Evolutionary conservation across 169 alveolate genomes (phyloP).

Genomic region (Plasmodium knowlesi): DNA sequence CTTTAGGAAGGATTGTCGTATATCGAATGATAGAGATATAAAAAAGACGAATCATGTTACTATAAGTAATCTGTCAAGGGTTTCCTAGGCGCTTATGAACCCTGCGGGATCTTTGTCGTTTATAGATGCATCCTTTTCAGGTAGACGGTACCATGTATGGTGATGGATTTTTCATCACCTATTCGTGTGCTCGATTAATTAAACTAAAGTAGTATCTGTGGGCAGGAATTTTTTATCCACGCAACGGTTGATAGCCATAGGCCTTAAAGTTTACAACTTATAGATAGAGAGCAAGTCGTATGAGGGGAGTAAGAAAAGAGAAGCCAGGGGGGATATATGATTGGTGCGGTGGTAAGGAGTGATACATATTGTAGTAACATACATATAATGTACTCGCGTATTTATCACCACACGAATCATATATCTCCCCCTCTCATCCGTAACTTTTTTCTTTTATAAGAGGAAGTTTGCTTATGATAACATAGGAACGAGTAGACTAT

Average conservation of each 20-base stretch:
- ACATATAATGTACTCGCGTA: conserved; percentile 78
- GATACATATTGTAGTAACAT: conserved; percentile 15
- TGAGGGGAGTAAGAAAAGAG: neutral
- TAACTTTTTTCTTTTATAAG: conserved; percentile 88
- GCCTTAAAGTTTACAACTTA: neutral
- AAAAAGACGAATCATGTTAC: neutral
- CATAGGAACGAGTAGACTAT: conserved; percentile 77
- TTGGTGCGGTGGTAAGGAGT: conserved; percentile 39
- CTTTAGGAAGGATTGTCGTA: neutral
- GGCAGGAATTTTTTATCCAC: neutral
- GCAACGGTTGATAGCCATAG: neutral
- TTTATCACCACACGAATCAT: conserved; percentile 90
- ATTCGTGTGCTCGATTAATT: conserved; percentile 1
- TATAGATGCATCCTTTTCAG: neutral
- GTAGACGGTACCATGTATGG: neutral
- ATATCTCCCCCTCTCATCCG: conserved; percentile 86
- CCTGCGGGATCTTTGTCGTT: neutral
- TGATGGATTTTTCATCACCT: neutral
- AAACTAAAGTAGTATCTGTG: neutral
- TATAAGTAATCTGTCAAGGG: neutral
- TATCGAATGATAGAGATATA: neutral
- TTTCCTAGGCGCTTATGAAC: conserved; percentile 4
- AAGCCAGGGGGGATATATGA: neutral
- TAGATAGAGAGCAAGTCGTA: neutral
- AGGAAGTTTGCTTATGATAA: conserved; percentile 93